Percentiles rank a stretch among this genome's conserved stretches.
These are phyloP conservation scores for Rhytidiadelphus loreus DNA, from an alignment of 225 moss, liverwort and hornwort genomes.

Conservation along the genomic window DNA sequence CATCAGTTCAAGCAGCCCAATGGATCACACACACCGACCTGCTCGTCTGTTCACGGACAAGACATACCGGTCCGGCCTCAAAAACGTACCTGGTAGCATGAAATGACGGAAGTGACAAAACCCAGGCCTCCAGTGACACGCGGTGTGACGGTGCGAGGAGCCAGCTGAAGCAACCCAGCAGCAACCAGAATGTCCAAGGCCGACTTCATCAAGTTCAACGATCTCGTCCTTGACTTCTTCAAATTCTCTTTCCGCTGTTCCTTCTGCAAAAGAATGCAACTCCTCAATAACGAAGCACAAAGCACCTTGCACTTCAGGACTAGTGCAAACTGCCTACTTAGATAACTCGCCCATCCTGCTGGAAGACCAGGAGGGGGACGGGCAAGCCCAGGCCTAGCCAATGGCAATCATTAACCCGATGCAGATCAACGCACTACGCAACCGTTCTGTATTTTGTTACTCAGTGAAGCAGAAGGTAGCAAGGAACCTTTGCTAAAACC, in stretches of 20 bases:
- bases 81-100: conserved; percentile 61
- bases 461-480: no score
- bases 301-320: background rate
- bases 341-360: no score
- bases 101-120: conserved; percentile 67
- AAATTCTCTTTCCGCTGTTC: conserved; percentile 47
- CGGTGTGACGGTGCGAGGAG: conserved; percentile 62
- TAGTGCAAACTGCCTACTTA: no score
- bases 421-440: no score
- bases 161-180: conserved; percentile 73
- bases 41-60: background rate
- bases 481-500: no score
- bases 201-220: conserved; percentile 61
- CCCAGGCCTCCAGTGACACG: conserved; percentile 80
- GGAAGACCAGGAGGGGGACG: no score
- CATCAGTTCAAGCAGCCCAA: background rate
- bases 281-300: background rate
- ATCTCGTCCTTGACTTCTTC: conserved; percentile 40
- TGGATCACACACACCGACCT: background rate
- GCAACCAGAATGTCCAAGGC: conserved; percentile 82
- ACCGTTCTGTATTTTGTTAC: background rate
- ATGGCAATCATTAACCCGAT: no score
- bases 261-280: conserved; percentile 29
- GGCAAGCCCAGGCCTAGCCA: no score
- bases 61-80: background rate